phyloP scores from a whole-genome alignment of 2,329 filamentous ascomycete genomes.

The Mariannaea elegans region DNA sequence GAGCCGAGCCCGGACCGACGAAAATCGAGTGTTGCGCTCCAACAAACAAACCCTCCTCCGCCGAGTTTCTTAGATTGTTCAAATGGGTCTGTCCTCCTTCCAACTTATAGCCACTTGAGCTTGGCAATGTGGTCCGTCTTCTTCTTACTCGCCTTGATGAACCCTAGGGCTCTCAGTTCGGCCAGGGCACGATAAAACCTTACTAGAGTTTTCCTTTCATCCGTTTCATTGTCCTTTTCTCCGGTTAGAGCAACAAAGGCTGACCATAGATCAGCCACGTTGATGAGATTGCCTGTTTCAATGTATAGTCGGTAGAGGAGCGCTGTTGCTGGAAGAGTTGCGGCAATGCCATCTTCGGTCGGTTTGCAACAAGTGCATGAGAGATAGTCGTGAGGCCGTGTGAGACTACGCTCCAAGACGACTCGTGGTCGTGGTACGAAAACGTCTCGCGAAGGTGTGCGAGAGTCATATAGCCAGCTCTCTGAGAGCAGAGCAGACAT shows the following conservation, averaged over 20 bases:
- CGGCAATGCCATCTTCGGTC: slow-evolving; percentile 58
- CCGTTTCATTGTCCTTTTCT: slow-evolving; percentile 40
- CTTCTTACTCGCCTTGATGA: slow-evolving; percentile 89
- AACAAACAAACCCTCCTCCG: neutral
- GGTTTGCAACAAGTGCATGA: slow-evolving; percentile 73
- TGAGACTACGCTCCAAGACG: slow-evolving; percentile 76
- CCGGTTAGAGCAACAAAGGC: slow-evolving; percentile 75
- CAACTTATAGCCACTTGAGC: slow-evolving; percentile 73
- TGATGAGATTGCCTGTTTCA: slow-evolving; percentile 80
- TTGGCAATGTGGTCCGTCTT: slow-evolving; percentile 94
- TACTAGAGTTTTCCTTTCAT: slow-evolving; percentile 70
- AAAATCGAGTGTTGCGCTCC: no score
- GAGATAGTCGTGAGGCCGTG: slow-evolving; percentile 79
- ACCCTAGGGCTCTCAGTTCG: slow-evolving; percentile 84
- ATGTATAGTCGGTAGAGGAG: slow-evolving; percentile 82
- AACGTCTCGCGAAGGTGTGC: slow-evolving; percentile 74
- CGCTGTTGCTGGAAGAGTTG: slow-evolving; percentile 74
- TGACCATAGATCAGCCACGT: slow-evolving; percentile 81
- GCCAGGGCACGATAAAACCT: slow-evolving; percentile 87
- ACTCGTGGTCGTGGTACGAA: slow-evolving; percentile 78
- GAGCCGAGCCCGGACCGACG: slow-evolving; percentile 8
- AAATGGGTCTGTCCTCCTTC: neutral
- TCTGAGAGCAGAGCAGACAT: slow-evolving; percentile 71
- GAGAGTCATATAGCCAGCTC: slow-evolving; percentile 78
- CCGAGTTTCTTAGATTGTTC: slow-evolving; percentile 17